phyloP scores from a whole-genome alignment of 208 protist genomes.

The Leishmania tarentolae region DNA sequence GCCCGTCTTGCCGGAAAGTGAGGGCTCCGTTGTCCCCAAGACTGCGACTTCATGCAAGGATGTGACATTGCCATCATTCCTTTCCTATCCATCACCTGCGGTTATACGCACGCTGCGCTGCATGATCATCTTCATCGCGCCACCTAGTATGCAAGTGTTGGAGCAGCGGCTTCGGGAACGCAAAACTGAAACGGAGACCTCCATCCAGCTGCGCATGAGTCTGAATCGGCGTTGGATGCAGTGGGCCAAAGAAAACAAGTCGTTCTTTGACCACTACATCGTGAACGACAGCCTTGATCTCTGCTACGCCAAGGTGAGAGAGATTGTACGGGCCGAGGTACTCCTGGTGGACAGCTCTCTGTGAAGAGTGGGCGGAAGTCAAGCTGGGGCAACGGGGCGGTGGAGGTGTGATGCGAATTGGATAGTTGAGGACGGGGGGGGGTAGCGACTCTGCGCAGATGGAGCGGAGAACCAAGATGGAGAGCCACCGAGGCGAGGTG shows the following conservation, averaged over 20 bases:
- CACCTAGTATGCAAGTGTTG: conserved; percentile 64
- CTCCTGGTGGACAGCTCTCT: conserved; percentile 27
- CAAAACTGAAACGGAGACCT: conserved; percentile 83
- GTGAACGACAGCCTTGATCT: conserved; percentile 82
- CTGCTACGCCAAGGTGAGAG: conserved; percentile 43
- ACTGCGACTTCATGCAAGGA: neutral
- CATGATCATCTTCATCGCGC: conserved; percentile 77
- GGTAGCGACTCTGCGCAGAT: neutral
- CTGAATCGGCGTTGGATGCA: conserved; percentile 59
- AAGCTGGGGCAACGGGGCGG: neutral
- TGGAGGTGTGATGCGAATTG: neutral
- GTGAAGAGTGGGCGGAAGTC: conserved; percentile 9
- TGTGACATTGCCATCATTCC: conserved; percentile 2
- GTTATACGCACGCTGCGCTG: conserved; percentile 39
- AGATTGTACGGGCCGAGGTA: conserved; percentile 39
- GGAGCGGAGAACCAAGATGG: neutral
- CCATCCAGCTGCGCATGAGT: conserved; percentile 59
- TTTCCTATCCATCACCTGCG: neutral
- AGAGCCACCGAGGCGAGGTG: neutral
- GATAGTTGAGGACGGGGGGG: neutral
- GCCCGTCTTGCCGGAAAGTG: neutral
- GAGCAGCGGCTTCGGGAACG: conserved; percentile 75
- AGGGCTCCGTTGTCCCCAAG: too few species aligned
- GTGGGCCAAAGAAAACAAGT: conserved; percentile 46
- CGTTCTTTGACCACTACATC: conserved; percentile 70